Evolutionary conservation across 768 basidiomycete genomes (phyloP), one percentile per base, ranked within the genome.

Genomic region (Solioccasus polychromus): DNA sequence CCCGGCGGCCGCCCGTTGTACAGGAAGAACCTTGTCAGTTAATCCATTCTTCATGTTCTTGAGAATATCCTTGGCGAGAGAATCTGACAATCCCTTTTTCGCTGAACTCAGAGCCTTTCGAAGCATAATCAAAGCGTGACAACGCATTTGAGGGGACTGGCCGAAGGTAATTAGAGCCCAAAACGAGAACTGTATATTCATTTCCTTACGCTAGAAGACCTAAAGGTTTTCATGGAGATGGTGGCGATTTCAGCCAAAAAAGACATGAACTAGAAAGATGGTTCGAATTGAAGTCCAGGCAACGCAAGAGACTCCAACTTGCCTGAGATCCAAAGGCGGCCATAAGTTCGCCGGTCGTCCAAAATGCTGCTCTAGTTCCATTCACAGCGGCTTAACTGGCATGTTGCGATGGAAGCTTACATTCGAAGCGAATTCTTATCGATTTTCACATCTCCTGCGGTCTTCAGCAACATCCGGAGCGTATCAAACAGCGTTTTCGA

Each of bases 271-370:
- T 98, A 51, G 2, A 39, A 25, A 23, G 15, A 29, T 28, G 10
- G 32, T n/a, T 48, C 18, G 34, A 42, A 36, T 15, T 23, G 15
- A 36, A 31, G 23, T 5, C 7, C 43, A 31, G 36, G n/a, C 23
- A 20, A 22, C 11, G 8, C 19, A 34, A 35, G n/a, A 35, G 25
- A 28, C 15, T 14, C 31, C 28, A 12, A 58, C 83, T 44, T 61
- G 88, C 92, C 71, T 96, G 89, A 5, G 83, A 74, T 5, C 95
- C 95, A 60, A 85, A 89, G 6, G 71, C 72, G 22, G 71, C 77
- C 88, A 97, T 97, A 8, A 97, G 66, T 61, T 95, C 92, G 3
- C 92, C 94, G 19, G 94, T 79, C 49, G 86, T 85, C 50, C 84
- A 89, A 60, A 92, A 83, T 3, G 89, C 83, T 10, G 92, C 88